Evolutionary conservation across 2,329 filamentous ascomycete species (phyloP), one percentile per base, ranked within the genome.

Genomic region (Penicillium occitanis): DNA sequence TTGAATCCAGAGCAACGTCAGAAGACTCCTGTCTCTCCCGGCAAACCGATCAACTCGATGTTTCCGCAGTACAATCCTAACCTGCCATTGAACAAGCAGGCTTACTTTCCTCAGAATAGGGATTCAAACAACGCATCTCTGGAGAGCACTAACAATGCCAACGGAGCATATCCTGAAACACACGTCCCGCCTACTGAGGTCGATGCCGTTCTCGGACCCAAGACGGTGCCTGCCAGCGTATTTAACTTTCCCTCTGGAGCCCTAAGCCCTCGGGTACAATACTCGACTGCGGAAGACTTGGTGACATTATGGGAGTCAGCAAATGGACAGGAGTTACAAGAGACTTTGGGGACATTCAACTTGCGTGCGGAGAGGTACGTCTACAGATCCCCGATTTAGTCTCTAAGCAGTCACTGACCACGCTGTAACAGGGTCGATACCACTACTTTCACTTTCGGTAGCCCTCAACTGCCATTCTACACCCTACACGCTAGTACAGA

Each of bases 1-100:
- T 50, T 50, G 28, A 13, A 19, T n/a, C 37, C 42, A 13, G 50
- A 37, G 35, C 65, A 33, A 35, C 59, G 59, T 25, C 42, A 62
- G 3, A 70, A 51, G 17, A 68, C 70, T 28, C 71, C 71, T 13
- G 50, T 70, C 30, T 75, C 79, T 3, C 77, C 78, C 0, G 70
- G 74, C 2, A 66, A 76, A 25, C 78, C 78, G 11, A 81, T 82
- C 69, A 76, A 71, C 65, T 82, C 81, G 4, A 82, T 82, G 68
- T 82, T 82, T 66, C 81, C 81, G 7, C 77, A 72, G 10, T 81
- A 81, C 66, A 73, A 82, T 66, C 77, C 78, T 1, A 73, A 76
- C 14, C 28, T 78, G 1, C 73, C 78, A 17, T 70, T 78, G 42
- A 72, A 66, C 35, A 73, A 77, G 64, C 80, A 81, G 66, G 69